Evolutionary conservation across 2,329 filamentous ascomycete species (phyloP).

Genomic region (Hirsutella rhossiliensis): DNA sequence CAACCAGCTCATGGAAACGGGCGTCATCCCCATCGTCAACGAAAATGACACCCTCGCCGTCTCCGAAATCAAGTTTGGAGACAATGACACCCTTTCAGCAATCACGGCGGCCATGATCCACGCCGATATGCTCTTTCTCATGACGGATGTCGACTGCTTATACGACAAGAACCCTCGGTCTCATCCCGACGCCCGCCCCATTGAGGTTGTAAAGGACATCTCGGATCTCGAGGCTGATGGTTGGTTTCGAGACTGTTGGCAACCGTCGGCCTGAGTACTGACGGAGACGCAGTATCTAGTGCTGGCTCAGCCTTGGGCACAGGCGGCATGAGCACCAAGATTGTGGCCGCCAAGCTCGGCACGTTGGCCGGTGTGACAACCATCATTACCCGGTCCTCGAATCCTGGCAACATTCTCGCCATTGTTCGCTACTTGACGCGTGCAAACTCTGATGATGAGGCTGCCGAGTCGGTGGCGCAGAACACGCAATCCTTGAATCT

Average conservation of each 20-base stretch:
- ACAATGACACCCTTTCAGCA: constrained; percentile 94
- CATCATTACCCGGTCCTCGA: constrained; percentile 88
- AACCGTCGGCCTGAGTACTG: constrained; percentile 4
- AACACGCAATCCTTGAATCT: constrained; percentile 31
- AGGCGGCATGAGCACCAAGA: constrained; percentile 96
- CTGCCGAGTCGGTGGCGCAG: constrained; percentile 22
- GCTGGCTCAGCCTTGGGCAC: constrained; percentile 84
- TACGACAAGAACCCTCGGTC: constrained; percentile 92
- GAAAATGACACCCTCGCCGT: constrained; percentile 97
- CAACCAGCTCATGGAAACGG: constrained; percentile 79
- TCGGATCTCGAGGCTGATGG: constrained; percentile 68
- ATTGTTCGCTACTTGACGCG: constrained; percentile 65
- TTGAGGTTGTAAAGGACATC: constrained; percentile 89
- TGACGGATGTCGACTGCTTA: constrained; percentile 97
- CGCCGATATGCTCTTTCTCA: constrained; percentile 90
- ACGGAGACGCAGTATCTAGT: constrained; percentile 53
- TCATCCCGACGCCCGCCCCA: constrained; percentile 74
- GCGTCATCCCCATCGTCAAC: constrained; percentile 95
- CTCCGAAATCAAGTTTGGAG: constrained; percentile 97
- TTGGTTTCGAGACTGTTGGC: constrained; percentile 17
- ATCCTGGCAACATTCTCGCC: constrained; percentile 77
- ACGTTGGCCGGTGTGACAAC: constrained; percentile 93
- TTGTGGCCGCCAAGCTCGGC: constrained; percentile 81
- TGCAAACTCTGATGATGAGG: constrained; percentile 11
- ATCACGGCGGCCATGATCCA: constrained; percentile 97